Evolutionary conservation across 345 rosid genomes (phyloP), one percentile per base, ranked within the genome.

Genomic region (Brassica nigra): DNA sequence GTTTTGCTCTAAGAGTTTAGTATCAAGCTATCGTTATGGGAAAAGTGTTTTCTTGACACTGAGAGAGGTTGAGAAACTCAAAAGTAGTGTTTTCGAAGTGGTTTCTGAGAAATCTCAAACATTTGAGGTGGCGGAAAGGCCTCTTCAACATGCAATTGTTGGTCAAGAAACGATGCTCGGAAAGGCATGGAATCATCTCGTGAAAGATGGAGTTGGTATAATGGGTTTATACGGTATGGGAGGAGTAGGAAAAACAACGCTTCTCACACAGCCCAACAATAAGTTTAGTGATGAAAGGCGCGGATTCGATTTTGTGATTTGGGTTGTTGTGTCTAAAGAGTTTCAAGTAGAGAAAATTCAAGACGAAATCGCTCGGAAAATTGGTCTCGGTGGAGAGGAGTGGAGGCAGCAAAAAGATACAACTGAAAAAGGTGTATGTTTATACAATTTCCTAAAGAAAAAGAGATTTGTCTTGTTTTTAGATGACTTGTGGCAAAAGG

Each of bases 401-500:
- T 54, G 74, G 64, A 70, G 9, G 2, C 27, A 30, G 2, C 27
- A 30, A 4, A 77, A 77, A 16, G 36, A 28, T 5, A 12, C 12
- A 29, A 58, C 5, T 1, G 30, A 23, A 23, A 20, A 58, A 6
- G 0, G 27, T 23, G 27, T 23, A 23, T 1, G 1, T 23, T 23
- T 59, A 27, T 59, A 59, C 33, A 59, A 27, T 27, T 23, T 59
- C 65, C 23, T 80, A 18, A 29, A 0, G 15, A 62, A 20, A 4
- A 80, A 70, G 20, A 75, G 28, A 16, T 75, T 80, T 9, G 55
- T 80, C 15, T 3, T 80, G 62, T 18, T 80, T 15, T 4, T 75
- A 27, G 83, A 80, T 71, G 80, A 80, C 14, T 2, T 80, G 4
- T 80, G 83, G 83, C 42, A 39, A 6, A 66, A 30, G 4, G 67